These are phyloP conservation scores for Neopestalotiopsis sp. DNA, from an alignment of 2,329 filamentous ascomycete species.

Conservation along the genomic window DNA sequence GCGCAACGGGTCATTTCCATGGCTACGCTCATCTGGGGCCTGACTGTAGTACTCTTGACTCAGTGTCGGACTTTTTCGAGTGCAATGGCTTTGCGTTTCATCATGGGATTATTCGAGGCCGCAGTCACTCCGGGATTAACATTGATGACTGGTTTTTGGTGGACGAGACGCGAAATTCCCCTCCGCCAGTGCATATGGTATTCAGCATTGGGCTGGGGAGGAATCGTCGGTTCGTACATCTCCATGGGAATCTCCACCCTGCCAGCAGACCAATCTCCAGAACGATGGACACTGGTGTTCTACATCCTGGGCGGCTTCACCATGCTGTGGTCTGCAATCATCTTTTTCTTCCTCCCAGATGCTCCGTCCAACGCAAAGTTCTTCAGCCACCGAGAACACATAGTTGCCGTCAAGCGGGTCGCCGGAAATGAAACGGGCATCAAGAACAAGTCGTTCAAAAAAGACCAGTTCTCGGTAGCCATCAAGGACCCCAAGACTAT, in stretches of 20 bases:
- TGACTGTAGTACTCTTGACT: constrained; percentile 39
- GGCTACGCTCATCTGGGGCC: constrained; percentile 39
- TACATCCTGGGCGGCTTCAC: constrained; percentile 33
- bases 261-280: constrained; percentile 28
- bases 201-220: constrained; percentile 35
- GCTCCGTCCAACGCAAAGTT: constrained; percentile 35
- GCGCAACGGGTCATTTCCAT: constrained; percentile 41
- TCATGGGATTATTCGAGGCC: constrained; percentile 35
- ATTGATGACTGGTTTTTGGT: constrained; percentile 44
- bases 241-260: constrained; percentile 36
- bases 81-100: constrained; percentile 30
- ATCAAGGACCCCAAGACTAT: constrained; percentile 59
- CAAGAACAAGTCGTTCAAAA: constrained; percentile 48
- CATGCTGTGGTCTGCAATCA: constrained; percentile 31
- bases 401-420: constrained; percentile 35
- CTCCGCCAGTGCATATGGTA: constrained; percentile 42
- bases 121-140: constrained; percentile 34
- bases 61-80: constrained; percentile 32
- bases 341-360: constrained; percentile 33
- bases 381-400: constrained; percentile 27
- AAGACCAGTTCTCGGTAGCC: constrained; percentile 53
- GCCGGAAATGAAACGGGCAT: constrained; percentile 25
- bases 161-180: constrained; percentile 40
- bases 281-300: constrained; percentile 34
- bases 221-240: constrained; percentile 21